phyloP scores from a whole-genome alignment of 495 filamentous ascomycete species.

The Thozetella sp. region DNA sequence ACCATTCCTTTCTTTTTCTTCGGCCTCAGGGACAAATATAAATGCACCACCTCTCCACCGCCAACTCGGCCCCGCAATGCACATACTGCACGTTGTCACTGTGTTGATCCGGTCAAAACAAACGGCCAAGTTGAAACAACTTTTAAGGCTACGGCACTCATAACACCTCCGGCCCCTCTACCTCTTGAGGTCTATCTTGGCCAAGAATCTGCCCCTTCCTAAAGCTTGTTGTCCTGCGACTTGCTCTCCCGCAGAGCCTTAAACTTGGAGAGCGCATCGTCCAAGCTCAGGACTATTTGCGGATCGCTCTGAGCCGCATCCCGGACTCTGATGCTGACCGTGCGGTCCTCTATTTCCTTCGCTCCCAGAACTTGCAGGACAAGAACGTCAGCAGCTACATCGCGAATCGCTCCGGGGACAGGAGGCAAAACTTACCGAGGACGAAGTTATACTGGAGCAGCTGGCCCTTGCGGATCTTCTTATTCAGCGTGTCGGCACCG shows the following conservation, averaged over 20 bases:
- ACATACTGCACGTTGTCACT: too few relatives aligned
- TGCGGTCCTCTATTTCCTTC: not conserved
- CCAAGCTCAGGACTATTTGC: not conserved
- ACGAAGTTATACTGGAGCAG: constrained; percentile 32
- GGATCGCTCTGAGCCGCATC: not conserved
- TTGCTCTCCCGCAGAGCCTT: not conserved
- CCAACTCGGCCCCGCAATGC: too few relatives aligned
- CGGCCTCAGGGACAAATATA: too few relatives aligned
- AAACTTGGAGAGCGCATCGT: not conserved
- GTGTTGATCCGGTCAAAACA: too few relatives aligned
- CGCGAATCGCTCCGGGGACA: not conserved
- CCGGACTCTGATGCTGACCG: not conserved
- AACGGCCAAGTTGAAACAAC: too few relatives aligned
- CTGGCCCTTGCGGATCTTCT: constrained; percentile 92
- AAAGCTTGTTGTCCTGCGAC: not conserved
- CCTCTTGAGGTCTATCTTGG: too few relatives aligned
- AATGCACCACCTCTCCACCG: too few relatives aligned
- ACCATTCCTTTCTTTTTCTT: too few relatives aligned
- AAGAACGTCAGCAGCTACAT: not conserved
- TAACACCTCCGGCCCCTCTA: not conserved
- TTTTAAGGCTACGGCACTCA: not conserved
- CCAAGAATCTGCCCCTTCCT: not conserved
- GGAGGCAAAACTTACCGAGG: not conserved
- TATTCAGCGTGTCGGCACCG: constrained; percentile 89
- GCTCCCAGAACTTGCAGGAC: not conserved